Evolutionary conservation across 139 green algal genomes (phyloP).

Genomic region (Tetraselmis striata): DNA sequence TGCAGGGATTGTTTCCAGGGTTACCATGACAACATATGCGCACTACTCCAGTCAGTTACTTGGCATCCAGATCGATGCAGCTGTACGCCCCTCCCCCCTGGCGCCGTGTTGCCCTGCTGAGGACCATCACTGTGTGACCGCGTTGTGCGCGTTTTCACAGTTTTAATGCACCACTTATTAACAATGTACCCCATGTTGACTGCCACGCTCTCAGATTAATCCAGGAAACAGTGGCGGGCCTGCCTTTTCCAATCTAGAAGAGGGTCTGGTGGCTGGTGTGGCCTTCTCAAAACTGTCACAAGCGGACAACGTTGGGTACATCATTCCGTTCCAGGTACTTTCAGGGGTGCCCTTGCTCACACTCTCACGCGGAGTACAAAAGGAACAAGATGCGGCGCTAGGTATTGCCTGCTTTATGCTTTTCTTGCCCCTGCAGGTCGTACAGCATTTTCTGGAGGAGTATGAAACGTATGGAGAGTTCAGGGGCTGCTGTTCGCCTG

Average conservation of each 20-base stretch:
- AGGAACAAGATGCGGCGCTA: too few relatives aligned
- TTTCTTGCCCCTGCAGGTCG: too few relatives aligned
- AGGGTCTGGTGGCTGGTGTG: constrained; percentile 47
- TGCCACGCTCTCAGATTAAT: too few relatives aligned
- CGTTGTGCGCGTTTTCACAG: too few relatives aligned
- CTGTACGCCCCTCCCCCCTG: too few relatives aligned
- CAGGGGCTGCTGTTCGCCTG: constrained; percentile 46
- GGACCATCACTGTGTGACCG: too few relatives aligned
- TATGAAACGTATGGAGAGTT: constrained; percentile 41
- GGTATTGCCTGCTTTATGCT: too few relatives aligned
- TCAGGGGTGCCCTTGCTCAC: too few relatives aligned
- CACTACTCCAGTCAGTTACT: constrained; percentile 32
- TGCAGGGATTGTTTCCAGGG: constrained; percentile 29
- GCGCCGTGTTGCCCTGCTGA: too few relatives aligned
- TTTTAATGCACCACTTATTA: not conserved
- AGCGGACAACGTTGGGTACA: constrained; percentile 75
- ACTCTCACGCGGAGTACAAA: too few relatives aligned
- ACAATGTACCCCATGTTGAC: not conserved
- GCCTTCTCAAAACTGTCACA: constrained; percentile 60
- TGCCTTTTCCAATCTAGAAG: constrained; percentile 54
- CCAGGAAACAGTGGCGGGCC: constrained; percentile 70
- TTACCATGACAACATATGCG: constrained; percentile 30
- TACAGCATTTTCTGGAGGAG: constrained; percentile 60
- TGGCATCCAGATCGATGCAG: constrained; percentile 15
- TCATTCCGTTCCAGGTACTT: too few relatives aligned